These are phyloP conservation scores for Hericium alpestre DNA, from an alignment of 768 basidiomycete genomes.

Conservation along the genomic window DNA sequence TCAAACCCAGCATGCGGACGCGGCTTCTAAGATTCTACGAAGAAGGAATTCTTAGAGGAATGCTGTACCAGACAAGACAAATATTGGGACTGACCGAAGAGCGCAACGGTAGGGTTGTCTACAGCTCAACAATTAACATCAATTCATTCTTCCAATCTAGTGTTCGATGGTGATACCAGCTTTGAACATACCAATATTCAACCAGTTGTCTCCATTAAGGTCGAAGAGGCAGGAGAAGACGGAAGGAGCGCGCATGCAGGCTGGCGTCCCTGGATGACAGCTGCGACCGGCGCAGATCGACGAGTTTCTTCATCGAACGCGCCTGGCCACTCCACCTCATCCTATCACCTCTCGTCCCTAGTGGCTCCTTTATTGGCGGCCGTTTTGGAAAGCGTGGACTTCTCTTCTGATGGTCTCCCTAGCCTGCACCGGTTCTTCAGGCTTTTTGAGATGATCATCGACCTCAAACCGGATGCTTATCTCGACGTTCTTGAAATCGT, in stretches of 20 bases:
- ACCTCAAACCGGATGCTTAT: slow-evolving; percentile 55
- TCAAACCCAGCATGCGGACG: slow-evolving; percentile 49
- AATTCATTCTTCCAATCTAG: background rate
- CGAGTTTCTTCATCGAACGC: slow-evolving; percentile 38
- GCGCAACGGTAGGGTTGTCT: too few relatives aligned
- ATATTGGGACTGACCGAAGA: slow-evolving; percentile 11
- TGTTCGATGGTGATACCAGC: background rate
- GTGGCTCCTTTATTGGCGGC: slow-evolving; percentile 52
- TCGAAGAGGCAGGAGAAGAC: slow-evolving; percentile 5
- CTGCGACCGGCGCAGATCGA: slow-evolving; percentile 2
- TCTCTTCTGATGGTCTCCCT: slow-evolving; percentile 22
- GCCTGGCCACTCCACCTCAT: slow-evolving; percentile 39
- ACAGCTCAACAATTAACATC: background rate
- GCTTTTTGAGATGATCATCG: slow-evolving; percentile 42
- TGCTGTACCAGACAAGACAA: slow-evolving; percentile 37
- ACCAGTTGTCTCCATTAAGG: slow-evolving; percentile 13
- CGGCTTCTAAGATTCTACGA: slow-evolving; percentile 64
- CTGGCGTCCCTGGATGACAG: slow-evolving; percentile 16
- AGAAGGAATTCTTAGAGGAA: slow-evolving; percentile 41
- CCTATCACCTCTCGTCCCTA: slow-evolving; percentile 55
- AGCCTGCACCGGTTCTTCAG: slow-evolving; percentile 40
- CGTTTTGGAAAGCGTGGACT: slow-evolving; percentile 47
- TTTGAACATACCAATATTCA: background rate
- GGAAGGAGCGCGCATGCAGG: background rate
- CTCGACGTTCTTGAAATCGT: slow-evolving; percentile 62